These are phyloP conservation scores for Letharia lupina DNA, from an alignment of 495 filamentous ascomycete species.

Conservation along the genomic window DNA sequence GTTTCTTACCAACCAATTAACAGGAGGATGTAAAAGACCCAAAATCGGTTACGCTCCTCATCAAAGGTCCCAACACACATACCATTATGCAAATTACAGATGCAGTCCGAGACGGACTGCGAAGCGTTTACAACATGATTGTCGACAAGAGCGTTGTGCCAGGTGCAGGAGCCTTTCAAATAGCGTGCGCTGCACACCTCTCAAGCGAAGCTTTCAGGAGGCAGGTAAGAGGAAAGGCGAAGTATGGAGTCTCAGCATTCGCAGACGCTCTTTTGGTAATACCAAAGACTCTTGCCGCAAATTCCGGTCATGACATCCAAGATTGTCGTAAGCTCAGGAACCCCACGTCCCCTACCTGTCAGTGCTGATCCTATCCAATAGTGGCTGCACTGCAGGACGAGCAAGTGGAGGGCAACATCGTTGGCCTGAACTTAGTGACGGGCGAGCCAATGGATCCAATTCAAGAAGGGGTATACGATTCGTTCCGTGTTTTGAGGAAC, in stretches of 20 bases:
- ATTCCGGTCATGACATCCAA: conserved; percentile 93
- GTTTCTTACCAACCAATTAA: conserved; percentile 21
- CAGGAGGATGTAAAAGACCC: conserved; percentile 94
- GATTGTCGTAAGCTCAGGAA: conserved; percentile 60
- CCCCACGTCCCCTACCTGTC: not conserved
- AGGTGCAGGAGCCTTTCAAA: conserved; percentile 91
- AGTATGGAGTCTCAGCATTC: conserved; percentile 89
- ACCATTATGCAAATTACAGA: conserved; percentile 95
- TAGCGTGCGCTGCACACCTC: conserved; percentile 85
- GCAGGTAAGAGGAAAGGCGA: conserved; percentile 92
- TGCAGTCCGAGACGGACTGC: conserved; percentile 90
- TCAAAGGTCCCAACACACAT: conserved; percentile 95
- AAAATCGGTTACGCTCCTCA: conserved; percentile 95
- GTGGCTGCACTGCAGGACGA: conserved; percentile 84
- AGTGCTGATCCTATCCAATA: conserved; percentile 30
- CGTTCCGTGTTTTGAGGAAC: conserved; percentile 89
- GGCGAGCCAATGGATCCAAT: conserved; percentile 96
- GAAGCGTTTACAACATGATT: conserved; percentile 98
- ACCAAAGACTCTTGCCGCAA: conserved; percentile 93
- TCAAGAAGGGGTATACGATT: conserved; percentile 87
- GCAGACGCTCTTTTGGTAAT: conserved; percentile 90
- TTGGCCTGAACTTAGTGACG: conserved; percentile 75
- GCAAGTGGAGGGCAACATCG: conserved; percentile 69
- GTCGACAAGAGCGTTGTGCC: conserved; percentile 92
- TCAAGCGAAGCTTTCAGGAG: conserved; percentile 73